Percentiles rank a stretch among this genome's conserved stretches.
These are phyloP conservation scores for Ambrosia artemisiifolia DNA, from an alignment of 129 eudicot species.

Conservation along the genomic window DNA sequence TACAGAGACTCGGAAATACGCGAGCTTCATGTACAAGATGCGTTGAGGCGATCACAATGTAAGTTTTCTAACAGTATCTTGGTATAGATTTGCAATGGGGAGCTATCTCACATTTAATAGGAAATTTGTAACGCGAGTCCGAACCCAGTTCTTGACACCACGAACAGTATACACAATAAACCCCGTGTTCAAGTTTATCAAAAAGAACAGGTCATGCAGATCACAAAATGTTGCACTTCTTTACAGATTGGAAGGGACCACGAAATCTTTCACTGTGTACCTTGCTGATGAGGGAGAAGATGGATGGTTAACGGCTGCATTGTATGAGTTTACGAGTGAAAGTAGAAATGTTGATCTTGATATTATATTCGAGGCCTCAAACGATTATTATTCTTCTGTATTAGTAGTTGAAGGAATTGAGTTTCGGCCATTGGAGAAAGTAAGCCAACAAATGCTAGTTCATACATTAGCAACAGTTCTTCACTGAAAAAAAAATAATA, in stretches of 20 bases:
- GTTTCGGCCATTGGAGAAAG: neutral
- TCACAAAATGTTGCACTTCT: too few species aligned
- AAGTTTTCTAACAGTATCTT: too few species aligned
- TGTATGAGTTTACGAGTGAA: conserved; percentile 1
- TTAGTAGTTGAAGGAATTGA: neutral
- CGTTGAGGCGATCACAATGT: too few species aligned
- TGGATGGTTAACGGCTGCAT: neutral
- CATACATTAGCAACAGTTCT: too few species aligned
- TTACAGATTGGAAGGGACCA: neutral
- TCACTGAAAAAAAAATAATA: too few species aligned
- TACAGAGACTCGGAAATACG: too few species aligned
- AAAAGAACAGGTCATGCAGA: neutral
- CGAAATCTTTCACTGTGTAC: neutral
- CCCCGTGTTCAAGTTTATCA: neutral
- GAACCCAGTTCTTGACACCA: neutral
- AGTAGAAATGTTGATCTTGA: neutral
- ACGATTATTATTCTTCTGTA: neutral
- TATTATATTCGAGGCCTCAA: neutral
- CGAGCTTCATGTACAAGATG: too few species aligned
- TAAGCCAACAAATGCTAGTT: neutral
- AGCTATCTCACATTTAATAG: neutral
- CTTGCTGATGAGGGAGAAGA: neutral
- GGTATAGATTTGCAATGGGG: neutral
- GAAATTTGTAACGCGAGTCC: neutral
- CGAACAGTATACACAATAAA: neutral